A percentile compares a stretch with the other conserved stretches of the same genome.
Conservation (phyloP, 2,329 filamentous ascomycete species). For the Aureobasidium sp. region DNA sequence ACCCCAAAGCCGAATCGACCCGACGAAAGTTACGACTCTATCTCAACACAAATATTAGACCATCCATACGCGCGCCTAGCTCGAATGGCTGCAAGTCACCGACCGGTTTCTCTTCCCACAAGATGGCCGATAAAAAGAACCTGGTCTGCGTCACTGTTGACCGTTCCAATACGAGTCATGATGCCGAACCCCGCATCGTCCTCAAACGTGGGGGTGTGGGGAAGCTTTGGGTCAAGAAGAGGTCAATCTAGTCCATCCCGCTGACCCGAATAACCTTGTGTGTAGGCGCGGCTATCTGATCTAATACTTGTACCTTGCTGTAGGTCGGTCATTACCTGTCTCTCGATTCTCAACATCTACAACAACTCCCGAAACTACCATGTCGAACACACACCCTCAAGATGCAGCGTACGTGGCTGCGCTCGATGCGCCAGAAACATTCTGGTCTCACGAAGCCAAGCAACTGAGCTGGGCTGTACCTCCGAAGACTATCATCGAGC, state of each 20-base stretch:
- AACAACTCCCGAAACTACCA: background rate
- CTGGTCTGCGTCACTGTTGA: background rate
- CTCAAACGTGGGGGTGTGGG: background rate
- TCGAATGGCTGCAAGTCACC: background rate
- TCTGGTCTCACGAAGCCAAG: conserved; percentile 43
- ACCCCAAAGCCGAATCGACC: background rate
- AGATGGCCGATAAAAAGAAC: background rate
- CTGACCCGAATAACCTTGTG: conserved; percentile 6
- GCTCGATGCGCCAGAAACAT: conserved; percentile 26
- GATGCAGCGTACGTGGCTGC: conserved; percentile 27
- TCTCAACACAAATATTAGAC: too few species aligned
- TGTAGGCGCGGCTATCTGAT: background rate
- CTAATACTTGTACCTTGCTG: background rate
- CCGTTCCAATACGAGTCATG: background rate
- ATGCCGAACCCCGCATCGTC: background rate
- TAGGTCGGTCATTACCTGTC: background rate
- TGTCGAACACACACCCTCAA: conserved; percentile 24
- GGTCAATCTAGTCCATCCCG: background rate
- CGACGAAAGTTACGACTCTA: background rate
- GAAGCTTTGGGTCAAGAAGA: background rate
- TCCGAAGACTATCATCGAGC: conserved; percentile 54
- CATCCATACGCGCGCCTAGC: background rate
- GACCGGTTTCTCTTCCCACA: background rate
- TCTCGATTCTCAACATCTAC: background rate
- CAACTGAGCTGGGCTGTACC: conserved; percentile 73